A percentile compares a stretch with the other conserved stretches of the same genome.
Conservation (phyloP, 1,284 basidiomycete species). For the Puccinia novopanici region DNA sequence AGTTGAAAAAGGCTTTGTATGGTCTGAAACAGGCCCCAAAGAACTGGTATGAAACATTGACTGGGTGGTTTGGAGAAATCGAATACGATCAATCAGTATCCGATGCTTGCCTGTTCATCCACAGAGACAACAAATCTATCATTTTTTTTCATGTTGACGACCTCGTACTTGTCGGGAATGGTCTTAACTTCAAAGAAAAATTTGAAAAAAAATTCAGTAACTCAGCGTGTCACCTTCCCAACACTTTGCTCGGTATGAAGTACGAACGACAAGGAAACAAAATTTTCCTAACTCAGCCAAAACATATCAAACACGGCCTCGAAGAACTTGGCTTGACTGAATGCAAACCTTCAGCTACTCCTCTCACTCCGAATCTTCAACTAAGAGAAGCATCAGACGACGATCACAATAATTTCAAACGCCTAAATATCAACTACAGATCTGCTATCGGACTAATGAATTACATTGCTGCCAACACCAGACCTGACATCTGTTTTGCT, state of each 20-base stretch:
- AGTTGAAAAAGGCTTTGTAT: not conserved
- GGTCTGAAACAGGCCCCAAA: not conserved
- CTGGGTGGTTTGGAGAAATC: not conserved
- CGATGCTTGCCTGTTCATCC: not conserved
- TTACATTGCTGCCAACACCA: not conserved
- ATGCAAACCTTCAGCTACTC: not conserved
- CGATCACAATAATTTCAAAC: not conserved
- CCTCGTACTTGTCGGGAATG: not conserved
- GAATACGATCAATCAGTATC: not conserved
- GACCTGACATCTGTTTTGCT: not conserved
- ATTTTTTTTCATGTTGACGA: constrained; percentile 1
- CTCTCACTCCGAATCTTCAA: too few relatives aligned
- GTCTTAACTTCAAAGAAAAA: not conserved
- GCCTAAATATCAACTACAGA: not conserved
- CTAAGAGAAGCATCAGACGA: not conserved
- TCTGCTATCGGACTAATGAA: not conserved
- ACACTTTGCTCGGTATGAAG: not conserved
- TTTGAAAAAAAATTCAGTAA: not conserved
- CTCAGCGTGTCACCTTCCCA: not conserved
- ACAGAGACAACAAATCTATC: not conserved
- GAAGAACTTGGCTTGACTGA: not conserved
- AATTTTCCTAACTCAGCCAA: too few relatives aligned
- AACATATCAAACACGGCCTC: not conserved
- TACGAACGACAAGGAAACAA: not conserved
- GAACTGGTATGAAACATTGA: not conserved